phyloP scores from a whole-genome alignment of 1,284 basidiomycete genomes.

The Rugosomyces carneus region DNA sequence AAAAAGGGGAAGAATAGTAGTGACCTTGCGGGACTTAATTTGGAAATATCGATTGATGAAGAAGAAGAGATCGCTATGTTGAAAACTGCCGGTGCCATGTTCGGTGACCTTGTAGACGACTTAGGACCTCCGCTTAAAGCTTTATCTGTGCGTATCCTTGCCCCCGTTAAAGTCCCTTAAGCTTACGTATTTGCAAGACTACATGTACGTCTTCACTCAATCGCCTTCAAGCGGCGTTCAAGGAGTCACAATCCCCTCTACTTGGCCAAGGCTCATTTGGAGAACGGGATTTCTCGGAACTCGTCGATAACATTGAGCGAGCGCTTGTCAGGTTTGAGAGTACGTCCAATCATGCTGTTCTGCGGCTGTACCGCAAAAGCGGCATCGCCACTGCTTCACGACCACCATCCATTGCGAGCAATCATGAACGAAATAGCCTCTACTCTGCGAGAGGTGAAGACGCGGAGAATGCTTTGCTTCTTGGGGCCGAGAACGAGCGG shows the following conservation, averaged over 20 bases:
- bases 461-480: constrained; percentile 30
- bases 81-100: constrained; percentile 67
- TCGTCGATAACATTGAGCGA: constrained; percentile 61
- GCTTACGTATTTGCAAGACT: constrained; percentile 31
- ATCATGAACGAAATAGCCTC: constrained; percentile 22
- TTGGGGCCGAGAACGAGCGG: constrained; percentile 45
- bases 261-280: constrained; percentile 29
- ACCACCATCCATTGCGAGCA: constrained; percentile 22
- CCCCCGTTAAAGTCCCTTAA: constrained; percentile 1
- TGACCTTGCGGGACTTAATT: constrained; percentile 15
- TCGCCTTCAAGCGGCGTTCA: constrained; percentile 60
- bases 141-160: constrained; percentile 57
- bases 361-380: constrained; percentile 66
- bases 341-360: constrained; percentile 76
- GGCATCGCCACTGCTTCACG: constrained; percentile 27
- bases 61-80: constrained; percentile 55
- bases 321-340: constrained; percentile 74
- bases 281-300: constrained; percentile 55
- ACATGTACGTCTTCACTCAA: constrained; percentile 56
- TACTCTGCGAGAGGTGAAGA: constrained; percentile 29
- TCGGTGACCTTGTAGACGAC: constrained; percentile 79
- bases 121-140: constrained; percentile 74
- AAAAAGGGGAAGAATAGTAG: constrained; percentile 26
- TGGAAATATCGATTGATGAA: constrained; percentile 27
- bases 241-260: constrained; percentile 30